Evolutionary conservation across 495 filamentous ascomycete species (phyloP).

Genomic region (Choiromyces venosus): DNA sequence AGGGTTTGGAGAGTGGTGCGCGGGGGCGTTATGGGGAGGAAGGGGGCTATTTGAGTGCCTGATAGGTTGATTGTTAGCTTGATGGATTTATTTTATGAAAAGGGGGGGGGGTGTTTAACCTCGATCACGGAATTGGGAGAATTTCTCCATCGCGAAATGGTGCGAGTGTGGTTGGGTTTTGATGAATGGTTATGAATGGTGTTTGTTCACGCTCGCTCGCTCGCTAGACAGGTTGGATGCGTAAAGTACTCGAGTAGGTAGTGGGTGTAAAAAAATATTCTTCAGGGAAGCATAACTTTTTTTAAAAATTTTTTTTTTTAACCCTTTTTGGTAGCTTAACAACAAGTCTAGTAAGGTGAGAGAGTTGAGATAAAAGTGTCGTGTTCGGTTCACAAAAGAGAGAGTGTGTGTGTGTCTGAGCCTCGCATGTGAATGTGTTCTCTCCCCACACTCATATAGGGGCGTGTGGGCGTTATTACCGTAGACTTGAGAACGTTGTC

Average conservation of each 20-base stretch:
- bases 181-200: background rate
- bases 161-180: too few species aligned
- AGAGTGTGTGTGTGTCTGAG: background rate
- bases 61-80: constrained; percentile 22
- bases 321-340: too few species aligned
- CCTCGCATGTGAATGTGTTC: background rate
- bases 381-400: background rate
- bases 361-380: too few species aligned
- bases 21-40: constrained; percentile 68
- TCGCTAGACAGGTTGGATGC: too few species aligned
- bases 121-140: constrained; percentile 90
- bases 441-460: background rate
- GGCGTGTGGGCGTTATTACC: too few species aligned
- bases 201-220: too few species aligned
- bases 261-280: too few species aligned
- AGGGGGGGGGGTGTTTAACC: constrained; percentile 51
- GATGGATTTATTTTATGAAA: constrained; percentile 4
- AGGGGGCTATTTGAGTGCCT: constrained; percentile 96
- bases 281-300: too few species aligned
- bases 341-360: too few species aligned
- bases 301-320: too few species aligned
- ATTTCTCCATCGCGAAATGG: constrained; percentile 87
- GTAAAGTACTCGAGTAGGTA: too few species aligned
- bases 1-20: constrained; percentile 57
- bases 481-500: too few species aligned